Conservation (phyloP, 2,329 filamentous ascomycete genomes). For the Ophiosphaerella herpotricha region DNA sequence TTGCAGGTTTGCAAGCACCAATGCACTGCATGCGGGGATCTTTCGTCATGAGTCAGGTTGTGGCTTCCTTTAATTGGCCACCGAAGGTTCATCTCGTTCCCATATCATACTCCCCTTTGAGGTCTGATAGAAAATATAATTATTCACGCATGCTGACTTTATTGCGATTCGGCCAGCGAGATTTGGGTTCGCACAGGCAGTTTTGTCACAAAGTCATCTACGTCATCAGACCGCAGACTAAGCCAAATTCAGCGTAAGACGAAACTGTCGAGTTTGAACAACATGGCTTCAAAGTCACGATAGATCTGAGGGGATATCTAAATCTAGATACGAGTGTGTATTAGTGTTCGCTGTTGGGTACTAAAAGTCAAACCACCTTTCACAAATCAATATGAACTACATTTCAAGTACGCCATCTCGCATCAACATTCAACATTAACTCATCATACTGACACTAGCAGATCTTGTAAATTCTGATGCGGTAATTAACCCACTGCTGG, state of each 20-base stretch:
- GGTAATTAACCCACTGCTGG: slow-evolving; percentile 55
- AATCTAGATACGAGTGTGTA: neutral
- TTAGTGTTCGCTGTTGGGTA: neutral
- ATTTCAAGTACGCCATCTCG: slow-evolving; percentile 29
- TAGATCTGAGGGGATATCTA: neutral
- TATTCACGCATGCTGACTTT: too few relatives aligned
- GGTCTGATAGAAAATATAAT: too few relatives aligned
- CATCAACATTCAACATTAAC: neutral
- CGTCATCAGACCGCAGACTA: slow-evolving; percentile 29
- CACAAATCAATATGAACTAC: slow-evolving; percentile 33
- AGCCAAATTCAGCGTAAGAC: slow-evolving; percentile 17
- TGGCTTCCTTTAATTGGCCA: neutral
- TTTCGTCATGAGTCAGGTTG: too few relatives aligned
- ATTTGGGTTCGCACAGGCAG: neutral
- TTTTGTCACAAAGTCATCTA: slow-evolving; percentile 20
- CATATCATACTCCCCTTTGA: too few relatives aligned
- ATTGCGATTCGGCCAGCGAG: too few relatives aligned
- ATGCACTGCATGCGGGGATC: too few relatives aligned
- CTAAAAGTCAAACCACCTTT: too few relatives aligned
- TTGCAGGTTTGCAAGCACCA: too few relatives aligned
- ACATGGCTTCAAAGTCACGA: slow-evolving; percentile 23
- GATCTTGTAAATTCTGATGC: slow-evolving; percentile 32
- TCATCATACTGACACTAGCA: slow-evolving; percentile 8
- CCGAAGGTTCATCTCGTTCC: too few relatives aligned
- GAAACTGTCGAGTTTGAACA: slow-evolving; percentile 25